Conservation (phyloP, 164 flowering plant species). For the Vitis riparia region DNA sequence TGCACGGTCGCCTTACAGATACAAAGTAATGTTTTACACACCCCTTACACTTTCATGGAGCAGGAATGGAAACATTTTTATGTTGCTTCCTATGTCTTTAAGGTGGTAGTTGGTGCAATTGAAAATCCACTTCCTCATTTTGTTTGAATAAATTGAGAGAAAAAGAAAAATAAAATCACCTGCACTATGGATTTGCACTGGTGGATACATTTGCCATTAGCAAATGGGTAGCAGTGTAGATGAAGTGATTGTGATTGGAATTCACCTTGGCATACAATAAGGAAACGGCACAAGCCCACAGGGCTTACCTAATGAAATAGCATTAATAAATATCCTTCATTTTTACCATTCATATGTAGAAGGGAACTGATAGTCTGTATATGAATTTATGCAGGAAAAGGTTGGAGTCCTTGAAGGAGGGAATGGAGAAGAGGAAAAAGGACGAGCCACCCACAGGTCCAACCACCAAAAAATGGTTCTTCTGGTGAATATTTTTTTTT, state of each 20-base stretch:
- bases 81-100: too few relatives aligned
- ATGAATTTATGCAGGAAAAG: slow-evolving; percentile 51
- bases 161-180: not conserved
- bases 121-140: not conserved
- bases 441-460: slow-evolving; percentile 34
- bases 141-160: not conserved
- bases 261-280: too few relatives aligned
- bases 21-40: slow-evolving; percentile 50
- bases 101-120: not conserved
- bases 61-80: not conserved
- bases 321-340: too few relatives aligned
- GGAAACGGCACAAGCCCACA: too few relatives aligned
- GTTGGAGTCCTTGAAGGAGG: slow-evolving; percentile 71
- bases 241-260: too few relatives aligned
- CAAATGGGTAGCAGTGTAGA: too few relatives aligned
- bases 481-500: slow-evolving; percentile 32
- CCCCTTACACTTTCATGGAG: not conserved
- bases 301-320: too few relatives aligned
- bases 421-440: slow-evolving; percentile 56
- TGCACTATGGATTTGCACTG: too few relatives aligned
- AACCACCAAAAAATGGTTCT: slow-evolving; percentile 56
- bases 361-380: too few relatives aligned
- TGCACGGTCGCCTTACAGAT: slow-evolving; percentile 87
- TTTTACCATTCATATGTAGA: not conserved
- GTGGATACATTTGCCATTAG: too few relatives aligned